Conservation (phyloP, 2,329 filamentous ascomycete genomes). For the Orbilia blumenaviensis region DNA sequence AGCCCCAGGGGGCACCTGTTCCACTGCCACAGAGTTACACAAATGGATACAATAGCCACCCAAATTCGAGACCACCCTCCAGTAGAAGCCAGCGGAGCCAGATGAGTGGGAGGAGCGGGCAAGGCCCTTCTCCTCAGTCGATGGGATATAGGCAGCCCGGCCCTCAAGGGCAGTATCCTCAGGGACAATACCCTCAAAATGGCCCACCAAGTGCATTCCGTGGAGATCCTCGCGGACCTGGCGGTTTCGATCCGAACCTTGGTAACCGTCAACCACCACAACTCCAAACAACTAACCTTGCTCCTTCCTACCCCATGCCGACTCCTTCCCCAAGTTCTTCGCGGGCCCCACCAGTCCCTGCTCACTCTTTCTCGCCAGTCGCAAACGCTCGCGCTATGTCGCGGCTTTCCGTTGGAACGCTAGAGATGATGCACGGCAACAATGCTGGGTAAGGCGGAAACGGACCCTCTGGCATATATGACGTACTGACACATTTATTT, state of each 20-base stretch:
- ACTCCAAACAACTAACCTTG: conserved; percentile 35
- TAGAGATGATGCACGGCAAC: conserved; percentile 49
- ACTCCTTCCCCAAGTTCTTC: conserved; percentile 33
- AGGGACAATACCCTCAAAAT: neutral
- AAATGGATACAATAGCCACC: conserved; percentile 31
- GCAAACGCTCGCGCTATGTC: conserved; percentile 50
- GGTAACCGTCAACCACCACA: conserved; percentile 44
- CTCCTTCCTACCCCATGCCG: conserved; percentile 30
- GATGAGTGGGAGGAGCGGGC: conserved; percentile 41
- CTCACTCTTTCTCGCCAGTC: conserved; percentile 47
- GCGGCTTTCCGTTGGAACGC: conserved; percentile 44
- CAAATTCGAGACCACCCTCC: conserved; percentile 46
- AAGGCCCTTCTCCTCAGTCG: conserved; percentile 2
- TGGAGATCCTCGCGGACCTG: conserved; percentile 36
- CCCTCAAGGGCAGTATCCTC: conserved; percentile 9
- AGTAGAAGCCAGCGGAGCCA: conserved; percentile 42
- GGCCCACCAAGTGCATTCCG: conserved; percentile 33
- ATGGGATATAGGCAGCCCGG: conserved; percentile 24
- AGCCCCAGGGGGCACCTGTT: neutral
- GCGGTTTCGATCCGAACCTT: conserved; percentile 44
- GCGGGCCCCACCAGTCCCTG: conserved; percentile 41
- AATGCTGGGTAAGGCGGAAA: conserved; percentile 30
- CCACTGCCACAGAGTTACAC: conserved; percentile 10
- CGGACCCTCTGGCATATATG: neutral
- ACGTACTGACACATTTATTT: conserved; percentile 19